Base-by-base conservation (phyloP, 2,329 filamentous ascomycete species). In the Aspergillus tubingensis region DNA sequence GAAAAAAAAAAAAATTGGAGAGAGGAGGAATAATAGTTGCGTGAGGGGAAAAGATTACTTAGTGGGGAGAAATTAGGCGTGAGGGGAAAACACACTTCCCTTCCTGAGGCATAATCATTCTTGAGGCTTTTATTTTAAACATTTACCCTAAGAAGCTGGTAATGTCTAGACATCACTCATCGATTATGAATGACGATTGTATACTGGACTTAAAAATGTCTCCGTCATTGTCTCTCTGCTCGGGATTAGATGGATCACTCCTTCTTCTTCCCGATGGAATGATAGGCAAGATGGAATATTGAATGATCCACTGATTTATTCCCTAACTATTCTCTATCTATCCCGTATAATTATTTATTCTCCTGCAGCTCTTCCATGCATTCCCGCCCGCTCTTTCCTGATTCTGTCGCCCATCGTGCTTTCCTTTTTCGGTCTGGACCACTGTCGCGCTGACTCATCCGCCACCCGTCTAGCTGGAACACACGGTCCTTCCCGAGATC, bases 41-140 rank as follows among this genome's bases (percentile, higher is more conserved):
- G 54, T 61, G 64, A 64, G 64, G 63, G 62, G 63, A 47, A 60
- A 58, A 58, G 32, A 15, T 47, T 23, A 21, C 60, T 36, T 32
- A 47, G 43, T 67, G 65, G 63, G 64, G 64, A 64, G 64, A 61
- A 61, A 52, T 51, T 58, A 58, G 54, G 36, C 58, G 57, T 59
- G 57, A 59, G 57, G 57, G 49, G 57, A 55, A 41, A 23, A 17
- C 19, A 27, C 51, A 38, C 17, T 32, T 8, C 23, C 36, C 17
- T 32, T 15, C 23, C 15, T 50, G 23, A 30, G 10, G 27, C 27
- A 30, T 11, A 10, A 11, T 30, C 25, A 27, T 30, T 30, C 8
- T 30, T 30, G 27, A 30, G 15, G n/a, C 11, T 23, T 23, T 17
- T 44, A 21, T 13, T 11, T 5, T 44, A 30, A 21, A 21, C 10